Percentiles rank a stretch among this genome's conserved stretches.
These are phyloP conservation scores for Orbilia ellipsospora DNA, from an alignment of 2,329 filamentous ascomycete species.

Conservation along the genomic window DNA sequence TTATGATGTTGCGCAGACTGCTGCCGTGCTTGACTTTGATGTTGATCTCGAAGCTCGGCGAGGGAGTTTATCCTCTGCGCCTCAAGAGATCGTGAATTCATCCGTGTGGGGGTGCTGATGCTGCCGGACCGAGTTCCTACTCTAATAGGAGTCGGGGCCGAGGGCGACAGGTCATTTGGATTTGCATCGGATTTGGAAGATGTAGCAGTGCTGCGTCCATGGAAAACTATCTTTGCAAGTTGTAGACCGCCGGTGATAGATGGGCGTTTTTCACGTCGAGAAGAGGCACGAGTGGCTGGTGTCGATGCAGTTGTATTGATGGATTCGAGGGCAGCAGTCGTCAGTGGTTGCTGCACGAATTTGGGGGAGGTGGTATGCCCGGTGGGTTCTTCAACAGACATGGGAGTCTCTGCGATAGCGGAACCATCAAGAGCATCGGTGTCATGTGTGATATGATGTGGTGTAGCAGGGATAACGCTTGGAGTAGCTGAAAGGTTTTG, in stretches of 20 bases:
- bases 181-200: slow-evolving; percentile 24
- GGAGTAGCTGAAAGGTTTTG: slow-evolving; percentile 11
- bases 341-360: slow-evolving; percentile 41
- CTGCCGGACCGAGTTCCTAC: slow-evolving; percentile 50
- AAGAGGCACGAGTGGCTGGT: slow-evolving; percentile 47
- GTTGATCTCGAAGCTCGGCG: slow-evolving; percentile 38
- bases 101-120: slow-evolving; percentile 43
- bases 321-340: slow-evolving; percentile 46
- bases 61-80: slow-evolving; percentile 43
- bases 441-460: slow-evolving; percentile 27
- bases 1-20: slow-evolving; percentile 42
- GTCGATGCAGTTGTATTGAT: slow-evolving; percentile 50
- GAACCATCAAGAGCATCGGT: slow-evolving; percentile 34
- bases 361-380: slow-evolving; percentile 28
- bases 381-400: slow-evolving; percentile 36
- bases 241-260: slow-evolving; percentile 43
- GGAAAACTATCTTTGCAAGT: slow-evolving; percentile 53
- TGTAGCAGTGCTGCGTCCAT: slow-evolving; percentile 55
- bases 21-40: slow-evolving; percentile 34
- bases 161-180: slow-evolving; percentile 47
- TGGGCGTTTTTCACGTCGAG: slow-evolving; percentile 50
- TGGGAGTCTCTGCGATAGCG: slow-evolving; percentile 48
- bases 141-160: slow-evolving; percentile 36
- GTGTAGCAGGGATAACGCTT: slow-evolving; percentile 28
- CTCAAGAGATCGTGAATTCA: slow-evolving; percentile 52